Evolutionary conservation across 2,329 filamentous ascomycete species (phyloP).

Genomic region (Scortechinia acanthostroma): DNA sequence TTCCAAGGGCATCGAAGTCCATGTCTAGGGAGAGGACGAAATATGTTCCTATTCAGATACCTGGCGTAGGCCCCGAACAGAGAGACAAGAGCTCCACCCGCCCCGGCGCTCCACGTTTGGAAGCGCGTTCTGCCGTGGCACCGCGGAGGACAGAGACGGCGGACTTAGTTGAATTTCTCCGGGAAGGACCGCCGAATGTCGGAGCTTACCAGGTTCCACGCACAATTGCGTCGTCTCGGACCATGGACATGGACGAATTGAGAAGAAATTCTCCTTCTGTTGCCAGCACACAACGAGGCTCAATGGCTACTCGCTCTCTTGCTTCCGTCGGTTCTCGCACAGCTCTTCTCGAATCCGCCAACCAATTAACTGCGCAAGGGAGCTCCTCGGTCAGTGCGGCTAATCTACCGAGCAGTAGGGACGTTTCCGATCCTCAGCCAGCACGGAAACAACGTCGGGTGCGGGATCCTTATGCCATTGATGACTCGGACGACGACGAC

Average conservation of each 20-base stretch:
- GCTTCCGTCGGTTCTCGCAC: constrained; percentile 41
- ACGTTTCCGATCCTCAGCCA: constrained; percentile 20
- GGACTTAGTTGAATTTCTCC: constrained; percentile 59
- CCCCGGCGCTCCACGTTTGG: constrained; percentile 23
- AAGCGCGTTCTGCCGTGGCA: constrained; percentile 40
- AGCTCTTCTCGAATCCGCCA: constrained; percentile 28
- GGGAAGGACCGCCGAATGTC: constrained; percentile 43
- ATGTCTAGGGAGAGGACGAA: too few species aligned
- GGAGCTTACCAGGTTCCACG: constrained; percentile 44
- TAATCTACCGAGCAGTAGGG: too few species aligned
- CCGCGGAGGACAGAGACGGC: constrained; percentile 34
- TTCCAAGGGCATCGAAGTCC: too few species aligned
- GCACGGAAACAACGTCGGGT: constrained; percentile 41
- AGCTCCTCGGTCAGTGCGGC: too few species aligned
- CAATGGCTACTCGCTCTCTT: constrained; percentile 9
- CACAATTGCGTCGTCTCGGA: constrained; percentile 48
- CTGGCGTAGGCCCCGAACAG: too few species aligned
- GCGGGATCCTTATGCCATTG: constrained; percentile 58
- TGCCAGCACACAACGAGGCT: background rate
- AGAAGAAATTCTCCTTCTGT: background rate
- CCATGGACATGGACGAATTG: constrained; percentile 50
- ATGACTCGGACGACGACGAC: constrained; percentile 34
- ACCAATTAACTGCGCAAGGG: constrained; percentile 6
- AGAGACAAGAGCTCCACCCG: too few species aligned
- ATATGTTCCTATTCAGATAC: too few species aligned